Base-by-base conservation (phyloP, 2,329 filamentous ascomycete species). In the Calonectria leucothoes region DNA sequence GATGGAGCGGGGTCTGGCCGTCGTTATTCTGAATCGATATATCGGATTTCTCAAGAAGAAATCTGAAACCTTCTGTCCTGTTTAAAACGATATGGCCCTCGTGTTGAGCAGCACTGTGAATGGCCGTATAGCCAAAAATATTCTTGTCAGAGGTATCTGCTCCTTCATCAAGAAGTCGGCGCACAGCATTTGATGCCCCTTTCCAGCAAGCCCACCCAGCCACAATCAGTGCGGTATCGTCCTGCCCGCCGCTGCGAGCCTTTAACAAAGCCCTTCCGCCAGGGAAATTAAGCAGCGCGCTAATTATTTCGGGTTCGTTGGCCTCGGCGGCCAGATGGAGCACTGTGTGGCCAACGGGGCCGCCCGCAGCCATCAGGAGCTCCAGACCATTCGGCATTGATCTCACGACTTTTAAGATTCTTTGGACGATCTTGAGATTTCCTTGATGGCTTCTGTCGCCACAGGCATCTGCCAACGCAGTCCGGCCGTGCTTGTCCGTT, bases 131-230 rank as follows among this genome's bases (percentile, higher is more conserved):
- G 14, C 66, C 42, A 12, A 23, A 5, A 3, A n/a, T 8, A 7
- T 61, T 69, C 33, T 29, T 31, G 5, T 39, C n/a, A 25, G 12
- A 29, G 14, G 42, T 29, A 25, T 49, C 29, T 4, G 52, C 15
- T 31, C 52, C 37, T 25, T 27, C 51, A 4, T 68, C 49, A 7
- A 68, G 51, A 29, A 68, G 65, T 17, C 37, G 23, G 15, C 51
- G 51, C 14, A 68, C 42, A 20, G 29, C 23, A 15, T 51, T 31
- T 4, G 52, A 37, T 42, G 37, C 52, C 23, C 52, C 55, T 25
- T 69, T 69, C 52, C 39, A 69, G 15, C 39, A 37, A 29, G 66
- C 29, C 66, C 55, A 61, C 2, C 25, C 66, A 23, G 66, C 66
- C 7, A 31, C 42, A n/a, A 37, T 48, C 39, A 69, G n/a, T 17